phyloP scores from a whole-genome alignment of 2,329 filamentous ascomycete genomes.

The Thielaviopsis musarum region DNA sequence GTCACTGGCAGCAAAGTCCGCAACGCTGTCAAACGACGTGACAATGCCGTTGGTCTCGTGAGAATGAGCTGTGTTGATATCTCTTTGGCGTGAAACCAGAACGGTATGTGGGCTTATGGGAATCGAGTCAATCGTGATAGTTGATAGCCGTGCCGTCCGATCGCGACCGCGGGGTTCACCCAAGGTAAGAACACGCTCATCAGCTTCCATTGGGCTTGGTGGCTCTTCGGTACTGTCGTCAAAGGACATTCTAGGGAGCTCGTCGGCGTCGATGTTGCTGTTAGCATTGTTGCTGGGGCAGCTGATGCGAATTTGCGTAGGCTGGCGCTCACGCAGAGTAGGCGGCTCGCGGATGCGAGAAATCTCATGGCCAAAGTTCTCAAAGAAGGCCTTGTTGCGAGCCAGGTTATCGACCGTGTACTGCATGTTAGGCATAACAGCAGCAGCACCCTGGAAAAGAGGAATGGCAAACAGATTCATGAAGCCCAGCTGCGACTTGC shows the following conservation, averaged over 20 bases:
- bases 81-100: not conserved
- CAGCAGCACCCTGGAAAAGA: conserved; percentile 73
- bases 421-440: conserved; percentile 68
- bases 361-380: conserved; percentile 12
- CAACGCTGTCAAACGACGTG: conserved; percentile 29
- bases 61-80: not conserved
- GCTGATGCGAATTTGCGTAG: not conserved
- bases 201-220: conserved; percentile 1
- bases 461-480: conserved; percentile 94
- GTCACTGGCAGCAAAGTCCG: conserved; percentile 32
- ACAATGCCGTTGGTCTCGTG: conserved; percentile 19
- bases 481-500: conserved; percentile 80
- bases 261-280: not conserved
- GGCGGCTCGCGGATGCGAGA: not conserved
- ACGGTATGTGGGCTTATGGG: conserved; percentile 6
- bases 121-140: conserved; percentile 1
- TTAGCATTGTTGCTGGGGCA: not conserved
- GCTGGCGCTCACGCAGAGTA: not conserved
- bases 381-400: conserved; percentile 15
- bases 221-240: conserved; percentile 1
- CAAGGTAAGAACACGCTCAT: not conserved
- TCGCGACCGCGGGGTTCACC: not conserved
- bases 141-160: not conserved
- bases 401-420: conserved; percentile 62
- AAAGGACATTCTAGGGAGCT: not conserved